These are phyloP conservation scores for Quillaja saponaria DNA, from an alignment of 306 rosid species.

Conservation along the genomic window DNA sequence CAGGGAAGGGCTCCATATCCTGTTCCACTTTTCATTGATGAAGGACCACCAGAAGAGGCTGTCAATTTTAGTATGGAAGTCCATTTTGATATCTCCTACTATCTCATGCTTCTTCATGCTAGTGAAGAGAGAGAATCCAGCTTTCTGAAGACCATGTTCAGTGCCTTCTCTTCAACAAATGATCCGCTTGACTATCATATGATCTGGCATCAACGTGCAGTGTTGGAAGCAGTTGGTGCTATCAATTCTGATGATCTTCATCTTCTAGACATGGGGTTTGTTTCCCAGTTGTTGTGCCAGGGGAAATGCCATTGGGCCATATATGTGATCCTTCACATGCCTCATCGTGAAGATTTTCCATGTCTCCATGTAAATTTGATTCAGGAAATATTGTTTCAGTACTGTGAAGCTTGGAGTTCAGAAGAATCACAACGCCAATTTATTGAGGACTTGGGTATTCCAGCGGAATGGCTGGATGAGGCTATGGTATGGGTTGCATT, in stretches of 20 bases:
- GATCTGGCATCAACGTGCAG: constrained; percentile 94
- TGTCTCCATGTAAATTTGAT: constrained; percentile 78
- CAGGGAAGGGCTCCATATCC: constrained; percentile 84
- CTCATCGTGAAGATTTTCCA: constrained; percentile 72
- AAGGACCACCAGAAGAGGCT: constrained; percentile 56
- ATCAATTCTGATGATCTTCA: constrained; percentile 81
- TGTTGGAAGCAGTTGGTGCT: constrained; percentile 86
- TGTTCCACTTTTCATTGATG: constrained; percentile 81
- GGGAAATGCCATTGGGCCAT: constrained; percentile 97
- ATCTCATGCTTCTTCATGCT: constrained; percentile 96
- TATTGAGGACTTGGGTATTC: constrained; percentile 86
- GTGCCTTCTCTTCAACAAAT: constrained; percentile 81
- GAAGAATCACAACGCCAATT: constrained; percentile 68
- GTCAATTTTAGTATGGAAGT: constrained; percentile 39
- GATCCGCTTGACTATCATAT: constrained; percentile 97
- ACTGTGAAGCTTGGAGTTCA: constrained; percentile 95
- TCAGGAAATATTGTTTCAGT: constrained; percentile 89
- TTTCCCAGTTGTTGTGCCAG: constrained; percentile 79
- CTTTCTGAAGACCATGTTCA: constrained; percentile 74
- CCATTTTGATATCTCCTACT: constrained; percentile 78
- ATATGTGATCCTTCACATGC: constrained; percentile 92
- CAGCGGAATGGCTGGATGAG: constrained; percentile 86
- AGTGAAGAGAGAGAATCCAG: constrained; percentile 54
- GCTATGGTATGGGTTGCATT: constrained; percentile 68
- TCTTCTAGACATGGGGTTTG: constrained; percentile 82